Evolutionary conservation across 2,329 filamentous ascomycete genomes (phyloP).

Genomic region (Hypoxylon sp.): DNA sequence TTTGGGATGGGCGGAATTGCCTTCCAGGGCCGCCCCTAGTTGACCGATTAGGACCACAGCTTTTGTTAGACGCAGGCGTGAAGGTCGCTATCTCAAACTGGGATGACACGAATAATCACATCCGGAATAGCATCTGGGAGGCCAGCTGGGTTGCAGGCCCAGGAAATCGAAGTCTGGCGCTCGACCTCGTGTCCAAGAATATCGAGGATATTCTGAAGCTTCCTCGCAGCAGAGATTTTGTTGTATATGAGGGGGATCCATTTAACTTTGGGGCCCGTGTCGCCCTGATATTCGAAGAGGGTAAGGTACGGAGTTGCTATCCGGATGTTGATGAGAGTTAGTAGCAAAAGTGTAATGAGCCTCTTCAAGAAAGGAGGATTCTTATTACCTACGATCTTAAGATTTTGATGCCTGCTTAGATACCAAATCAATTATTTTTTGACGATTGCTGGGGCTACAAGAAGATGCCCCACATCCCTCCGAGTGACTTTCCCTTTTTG

Average conservation of each 20-base stretch:
- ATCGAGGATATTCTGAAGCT: slow-evolving; percentile 54
- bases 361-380: background rate
- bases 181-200: slow-evolving; percentile 54
- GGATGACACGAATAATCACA: slow-evolving; percentile 43
- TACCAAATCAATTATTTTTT: background rate
- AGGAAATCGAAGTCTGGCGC: slow-evolving; percentile 43
- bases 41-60: slow-evolving; percentile 37
- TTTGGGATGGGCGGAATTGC: slow-evolving; percentile 39
- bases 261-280: slow-evolving; percentile 53
- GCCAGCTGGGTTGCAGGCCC: slow-evolving; percentile 40
- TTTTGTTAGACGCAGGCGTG: slow-evolving; percentile 38
- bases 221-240: slow-evolving; percentile 51
- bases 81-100: slow-evolving; percentile 42
- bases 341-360: background rate
- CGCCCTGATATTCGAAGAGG: slow-evolving; percentile 50
- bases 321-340: slow-evolving; percentile 29
- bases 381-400: background rate
- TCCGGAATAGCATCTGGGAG: slow-evolving; percentile 43
- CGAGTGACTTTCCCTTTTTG: slow-evolving; percentile 9
- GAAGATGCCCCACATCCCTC: background rate
- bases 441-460: background rate
- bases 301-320: slow-evolving; percentile 36
- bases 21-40: slow-evolving; percentile 38
- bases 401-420: background rate
- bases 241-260: slow-evolving; percentile 55